These are phyloP conservation scores for Trichoderma harzianum DNA, from an alignment of 2,329 filamentous ascomycete species.

Conservation along the genomic window DNA sequence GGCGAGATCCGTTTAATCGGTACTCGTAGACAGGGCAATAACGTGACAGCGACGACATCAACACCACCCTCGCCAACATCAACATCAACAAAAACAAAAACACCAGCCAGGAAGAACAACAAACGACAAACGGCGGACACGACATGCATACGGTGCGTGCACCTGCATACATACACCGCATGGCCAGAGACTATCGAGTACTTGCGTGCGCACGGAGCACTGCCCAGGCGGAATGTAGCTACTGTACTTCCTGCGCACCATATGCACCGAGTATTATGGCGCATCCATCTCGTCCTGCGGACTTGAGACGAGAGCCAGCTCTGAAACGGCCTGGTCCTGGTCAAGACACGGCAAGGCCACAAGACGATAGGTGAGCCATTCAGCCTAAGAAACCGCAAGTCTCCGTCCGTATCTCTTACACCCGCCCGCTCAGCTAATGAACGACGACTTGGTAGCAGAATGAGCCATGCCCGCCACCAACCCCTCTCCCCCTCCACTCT, in stretches of 20 bases:
- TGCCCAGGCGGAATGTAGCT: neutral
- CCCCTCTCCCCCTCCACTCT: slow-evolving; percentile 14
- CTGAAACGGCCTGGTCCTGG: slow-evolving; percentile 18
- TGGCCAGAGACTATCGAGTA: neutral
- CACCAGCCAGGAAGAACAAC: neutral
- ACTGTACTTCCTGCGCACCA: neutral
- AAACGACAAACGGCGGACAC: neutral
- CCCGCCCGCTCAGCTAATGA: slow-evolving; percentile 17
- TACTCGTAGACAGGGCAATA: neutral
- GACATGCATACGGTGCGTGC: neutral
- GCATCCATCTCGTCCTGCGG: slow-evolving; percentile 8
- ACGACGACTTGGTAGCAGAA: neutral
- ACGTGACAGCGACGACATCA: slow-evolving; percentile 3
- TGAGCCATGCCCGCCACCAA: slow-evolving; percentile 18
- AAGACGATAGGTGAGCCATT: slow-evolving; percentile 15
- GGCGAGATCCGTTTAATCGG: neutral
- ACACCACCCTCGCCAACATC: neutral
- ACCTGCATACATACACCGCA: slow-evolving; percentile 1
- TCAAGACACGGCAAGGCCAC: slow-evolving; percentile 17
- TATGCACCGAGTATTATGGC: slow-evolving; percentile 4
- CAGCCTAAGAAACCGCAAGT: slow-evolving; percentile 18
- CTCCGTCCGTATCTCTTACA: slow-evolving; percentile 17
- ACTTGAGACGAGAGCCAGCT: slow-evolving; percentile 11
- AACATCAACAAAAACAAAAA: neutral
- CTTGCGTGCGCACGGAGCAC: neutral